Percentiles rank a stretch among this genome's conserved stretches.
Evolutionary conservation across 2,329 filamentous ascomycete genomes (phyloP).

Genomic region (Dendrostoma leiphaemia): DNA sequence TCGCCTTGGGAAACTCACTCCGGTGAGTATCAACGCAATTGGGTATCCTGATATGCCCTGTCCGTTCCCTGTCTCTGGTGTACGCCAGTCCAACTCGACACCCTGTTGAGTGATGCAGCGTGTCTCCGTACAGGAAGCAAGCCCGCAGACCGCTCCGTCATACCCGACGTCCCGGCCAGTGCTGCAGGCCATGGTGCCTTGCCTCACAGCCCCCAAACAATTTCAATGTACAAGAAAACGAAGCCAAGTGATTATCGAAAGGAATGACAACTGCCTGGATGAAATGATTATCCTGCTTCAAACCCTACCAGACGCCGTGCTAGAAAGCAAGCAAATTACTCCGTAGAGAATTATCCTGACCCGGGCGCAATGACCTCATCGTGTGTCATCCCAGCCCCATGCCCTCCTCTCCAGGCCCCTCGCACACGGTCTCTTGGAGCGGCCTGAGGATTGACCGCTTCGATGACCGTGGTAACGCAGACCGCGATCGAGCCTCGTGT

Average conservation of each 20-base stretch:
- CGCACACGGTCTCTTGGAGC: not conserved
- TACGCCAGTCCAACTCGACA: not conserved
- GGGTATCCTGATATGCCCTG: not conserved
- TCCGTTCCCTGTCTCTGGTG: not conserved
- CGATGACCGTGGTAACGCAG: not conserved
- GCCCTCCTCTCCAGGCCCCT: not conserved
- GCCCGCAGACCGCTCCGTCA: not conserved
- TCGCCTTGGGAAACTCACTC: no score
- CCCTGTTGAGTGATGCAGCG: no score
- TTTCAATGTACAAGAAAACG: not conserved
- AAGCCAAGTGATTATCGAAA: not conserved
- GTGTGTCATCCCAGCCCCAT: not conserved
- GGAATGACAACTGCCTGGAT: conserved; percentile 3
- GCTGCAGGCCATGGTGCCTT: conserved; percentile 1
- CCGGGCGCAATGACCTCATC: conserved; percentile 17
- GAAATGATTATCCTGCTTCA: conserved; percentile 7
- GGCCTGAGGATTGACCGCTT: not conserved
- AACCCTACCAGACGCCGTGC: conserved; percentile 15
- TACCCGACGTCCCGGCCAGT: not conserved
- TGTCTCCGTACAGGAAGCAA: not conserved
- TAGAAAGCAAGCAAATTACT: conserved; percentile 3
- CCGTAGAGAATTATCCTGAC: not conserved
- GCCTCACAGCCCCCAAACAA: not conserved
- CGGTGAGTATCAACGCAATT: no score
- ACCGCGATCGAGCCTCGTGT: not conserved